Evolutionary conservation across 2,329 filamentous ascomycete species (phyloP), one percentile per base, ranked within the genome.

Genomic region (Apiospora aurea): DNA sequence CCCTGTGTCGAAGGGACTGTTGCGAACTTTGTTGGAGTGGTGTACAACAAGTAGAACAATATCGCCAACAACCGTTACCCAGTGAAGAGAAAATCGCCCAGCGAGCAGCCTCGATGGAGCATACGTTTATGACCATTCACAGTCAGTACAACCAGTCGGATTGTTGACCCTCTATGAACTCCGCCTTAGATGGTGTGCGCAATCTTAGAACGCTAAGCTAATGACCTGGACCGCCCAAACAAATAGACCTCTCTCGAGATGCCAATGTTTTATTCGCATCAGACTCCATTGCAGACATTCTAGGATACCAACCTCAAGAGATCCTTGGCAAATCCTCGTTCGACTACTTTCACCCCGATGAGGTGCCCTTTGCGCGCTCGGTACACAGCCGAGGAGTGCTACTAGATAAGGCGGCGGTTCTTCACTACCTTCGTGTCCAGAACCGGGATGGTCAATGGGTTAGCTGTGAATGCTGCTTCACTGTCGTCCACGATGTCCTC

Each of bases 71-170:
- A 72, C 73, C 70, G 73, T 76, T 73, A 68, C 74, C 71, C 75
- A 75, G 73, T 71, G 73, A 71, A 70, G 67, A 74, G 73, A 74
- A 75, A 74, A 75, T 69, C 75, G 75, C 73, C 70, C 73, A 72
- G 57, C 57, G 57, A 41, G 57, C 75, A 75, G 74, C 76, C 73
- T 81, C 79, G 75, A 94, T 94, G 93, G 93, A 95, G 83, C 93
- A 93, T 76, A 96, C 94, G 44, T 97, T 97, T 84, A 96, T 97
- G 84, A 95, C 94, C 76, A 96, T 97, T 80, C 94, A 96, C 80
- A 94, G 94, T 93, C 84, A 85, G 91, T 86, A 72, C 74, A 74
- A 72, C 72, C 72, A 21, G 70, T 74, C 71, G 29, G 24, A n/a
- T 46, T 13, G 64, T 18, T 29, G 41, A 14, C 11, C 41, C 43